Evolutionary conservation across 352 stramenopile species (phyloP), one percentile per base, ranked within the genome.

Genomic region (Phytophthora megakarya): DNA sequence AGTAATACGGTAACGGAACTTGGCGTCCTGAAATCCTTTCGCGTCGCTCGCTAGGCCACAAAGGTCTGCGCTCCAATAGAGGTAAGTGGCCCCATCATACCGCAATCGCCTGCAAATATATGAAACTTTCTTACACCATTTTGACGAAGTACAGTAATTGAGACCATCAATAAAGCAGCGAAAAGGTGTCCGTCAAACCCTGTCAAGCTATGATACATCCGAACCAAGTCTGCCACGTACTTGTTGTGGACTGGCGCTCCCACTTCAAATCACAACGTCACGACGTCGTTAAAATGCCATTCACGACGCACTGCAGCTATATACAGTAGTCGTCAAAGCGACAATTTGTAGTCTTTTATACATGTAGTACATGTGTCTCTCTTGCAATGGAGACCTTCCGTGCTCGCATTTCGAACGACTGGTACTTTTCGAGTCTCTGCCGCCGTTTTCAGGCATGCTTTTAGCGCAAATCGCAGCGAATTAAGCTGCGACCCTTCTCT

Each of bases 401-500:
- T 52, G 25, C 13, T 58, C 25, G 11, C 47, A 46, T 60, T 59
- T 54, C 26, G 43, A 13, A 47, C 35, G 26, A 10, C 22, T n/a
- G 48, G 23, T 19, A 1, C 32, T 6, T 18, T 19, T 32, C n/a
- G 32, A 3, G 30, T 33, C 60, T 67, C 60, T 67, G 61, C 61
- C 54, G 32, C 47, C 33, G 9, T 51, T 67, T 56, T 56, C 43
- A 12, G 18, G n/a, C 57, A 21, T 28, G 33, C 22, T 67, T 67
- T 72, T 67, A 64, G 58, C 28, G 44, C 56, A 71, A 71, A 67
- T 67, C 56, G 30, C n/a, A n/a, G 5, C 37, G 23, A 67, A 44
- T 67, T 58, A 67, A 57, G 42, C 18, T 3, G 35, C 11, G 11
- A 11, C 44, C 28, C 40, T 58, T 67, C 48, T 72, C 18, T 62